phyloP scores from a whole-genome alignment of 768 basidiomycete genomes.

The Fistulinella prunicolor region DNA sequence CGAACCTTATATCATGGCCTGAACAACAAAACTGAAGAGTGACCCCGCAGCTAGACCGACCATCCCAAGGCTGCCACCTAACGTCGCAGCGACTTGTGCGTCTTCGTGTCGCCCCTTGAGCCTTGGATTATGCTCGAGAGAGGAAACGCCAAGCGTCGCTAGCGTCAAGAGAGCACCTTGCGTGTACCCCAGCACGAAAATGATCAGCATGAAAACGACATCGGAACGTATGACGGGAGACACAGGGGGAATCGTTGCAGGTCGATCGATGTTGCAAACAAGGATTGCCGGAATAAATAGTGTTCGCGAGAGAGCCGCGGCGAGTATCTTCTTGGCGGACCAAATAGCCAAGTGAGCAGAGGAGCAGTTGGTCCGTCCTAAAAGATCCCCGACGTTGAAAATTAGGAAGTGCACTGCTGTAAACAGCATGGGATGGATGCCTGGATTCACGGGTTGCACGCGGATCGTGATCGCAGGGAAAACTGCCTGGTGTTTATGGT shows the following conservation, averaged over 20 bases:
- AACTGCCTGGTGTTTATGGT: conserved; percentile 54
- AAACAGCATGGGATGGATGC: conserved; percentile 77
- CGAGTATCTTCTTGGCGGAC: conserved; percentile 58
- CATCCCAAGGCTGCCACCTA: not conserved
- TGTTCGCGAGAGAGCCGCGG: conserved; percentile 61
- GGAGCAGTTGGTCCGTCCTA: conserved; percentile 64
- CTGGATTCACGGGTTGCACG: conserved; percentile 60
- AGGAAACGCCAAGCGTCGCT: not conserved
- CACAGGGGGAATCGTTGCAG: not conserved
- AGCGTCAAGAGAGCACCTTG: not conserved
- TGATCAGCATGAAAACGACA: not conserved
- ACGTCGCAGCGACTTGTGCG: not conserved
- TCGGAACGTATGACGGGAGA: not conserved
- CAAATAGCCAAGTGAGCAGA: conserved; percentile 62
- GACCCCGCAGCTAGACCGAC: not conserved
- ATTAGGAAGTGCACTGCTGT: conserved; percentile 69
- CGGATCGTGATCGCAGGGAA: conserved; percentile 82
- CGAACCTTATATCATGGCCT: not conserved
- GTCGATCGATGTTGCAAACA: not conserved
- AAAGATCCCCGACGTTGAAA: conserved; percentile 68
- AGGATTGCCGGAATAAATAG: conserved; percentile 83
- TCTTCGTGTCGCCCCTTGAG: not conserved
- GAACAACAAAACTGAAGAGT: not conserved
- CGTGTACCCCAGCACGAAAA: not conserved
- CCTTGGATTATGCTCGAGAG: not conserved